Base-by-base conservation (phyloP, 2,329 filamentous ascomycete genomes). In the Macroventuria anomochaeta region DNA sequence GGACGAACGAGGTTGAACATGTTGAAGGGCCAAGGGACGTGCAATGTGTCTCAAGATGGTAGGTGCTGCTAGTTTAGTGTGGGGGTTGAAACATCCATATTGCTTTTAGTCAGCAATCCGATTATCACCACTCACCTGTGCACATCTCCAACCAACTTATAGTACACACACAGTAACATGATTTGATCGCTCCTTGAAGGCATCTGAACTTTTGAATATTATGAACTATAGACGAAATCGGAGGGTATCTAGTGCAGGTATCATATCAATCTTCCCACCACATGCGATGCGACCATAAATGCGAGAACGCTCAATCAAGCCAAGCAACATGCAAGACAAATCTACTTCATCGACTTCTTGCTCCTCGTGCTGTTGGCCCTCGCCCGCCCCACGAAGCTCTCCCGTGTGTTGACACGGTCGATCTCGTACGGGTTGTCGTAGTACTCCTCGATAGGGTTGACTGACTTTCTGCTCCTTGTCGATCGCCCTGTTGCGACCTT, bases 391-490 rank as follows among this genome's bases (percentile, higher is more conserved):
- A 46, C 61, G 58, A 81, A 81, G 53, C 74, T 78, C 47, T 81
- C 78, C 50, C 74, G 65, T 23, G 79, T 81, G 54, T 81, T 72
- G 12, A 80, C 75, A 1, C 78, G 74, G 56, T 81, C 79, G 33
- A 81, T 75, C 47, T 80, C 78, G 57, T 77, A 81, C 5, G 79
- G 79, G 57, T 76, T 80, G n/a, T 77, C 73, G 38, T 79, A 75
- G 43, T 63, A 74, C 18, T 73, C 65, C 8, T 64, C 55, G 7
- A 57, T 65, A 21, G 55, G 62, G 38, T 68, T 64, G 20, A 63
- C 54, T 3, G 65, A 65, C 50, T 58, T 61, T 44, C 46, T 63
- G 40, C 58, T 67, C 53, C 60, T 63, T 6, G 50, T 65, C 18
- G 66, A 72, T 18, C 69, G 61, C 6, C 65, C 69, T 11, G 70